phyloP scores from a whole-genome alignment of 805 yeast species.

The Wickerhamiella lipophila region DNA sequence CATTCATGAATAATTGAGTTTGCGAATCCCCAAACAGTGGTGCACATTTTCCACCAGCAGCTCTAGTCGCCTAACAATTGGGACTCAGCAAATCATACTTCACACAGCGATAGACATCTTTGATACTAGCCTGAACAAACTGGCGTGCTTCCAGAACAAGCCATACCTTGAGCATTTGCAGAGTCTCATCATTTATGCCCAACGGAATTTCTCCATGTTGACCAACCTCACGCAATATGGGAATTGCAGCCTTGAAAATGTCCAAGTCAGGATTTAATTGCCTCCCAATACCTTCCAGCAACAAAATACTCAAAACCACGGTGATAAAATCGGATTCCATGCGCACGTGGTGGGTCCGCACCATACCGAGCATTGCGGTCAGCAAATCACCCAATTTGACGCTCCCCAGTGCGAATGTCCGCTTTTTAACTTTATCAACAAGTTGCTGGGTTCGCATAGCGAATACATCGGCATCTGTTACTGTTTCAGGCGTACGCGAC shows the following conservation, averaged over 20 bases:
- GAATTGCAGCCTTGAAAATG: conserved; percentile 84
- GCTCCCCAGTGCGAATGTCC: conserved; percentile 87
- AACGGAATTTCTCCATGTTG: conserved; percentile 7
- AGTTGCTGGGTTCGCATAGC: conserved; percentile 76
- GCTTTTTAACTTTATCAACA: conserved; percentile 64
- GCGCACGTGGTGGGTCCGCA: conserved; percentile 83
- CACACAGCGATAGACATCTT: conserved; percentile 47
- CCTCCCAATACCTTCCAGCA: conserved; percentile 91
- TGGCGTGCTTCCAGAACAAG: conserved; percentile 78
- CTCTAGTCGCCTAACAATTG: conserved; percentile 40
- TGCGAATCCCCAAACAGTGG: no score
- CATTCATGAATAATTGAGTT: no score
- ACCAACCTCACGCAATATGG: conserved; percentile 72
- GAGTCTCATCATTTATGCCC: conserved; percentile 32
- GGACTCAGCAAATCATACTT: conserved; percentile 57
- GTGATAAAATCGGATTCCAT: conserved; percentile 97
- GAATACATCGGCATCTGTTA: conserved; percentile 68
- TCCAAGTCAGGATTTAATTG: conserved; percentile 88
- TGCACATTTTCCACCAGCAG: no score
- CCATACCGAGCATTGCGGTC: conserved; percentile 82
- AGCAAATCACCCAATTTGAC: conserved; percentile 84
- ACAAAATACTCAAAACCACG: conserved; percentile 82
- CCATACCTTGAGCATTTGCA: conserved; percentile 86
- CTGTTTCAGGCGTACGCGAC: conserved; percentile 89
- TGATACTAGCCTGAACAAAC: conserved; percentile 68